These are phyloP conservation scores for Podospora comata DNA, from an alignment of 495 filamentous ascomycete genomes.

Conservation along the genomic window DNA sequence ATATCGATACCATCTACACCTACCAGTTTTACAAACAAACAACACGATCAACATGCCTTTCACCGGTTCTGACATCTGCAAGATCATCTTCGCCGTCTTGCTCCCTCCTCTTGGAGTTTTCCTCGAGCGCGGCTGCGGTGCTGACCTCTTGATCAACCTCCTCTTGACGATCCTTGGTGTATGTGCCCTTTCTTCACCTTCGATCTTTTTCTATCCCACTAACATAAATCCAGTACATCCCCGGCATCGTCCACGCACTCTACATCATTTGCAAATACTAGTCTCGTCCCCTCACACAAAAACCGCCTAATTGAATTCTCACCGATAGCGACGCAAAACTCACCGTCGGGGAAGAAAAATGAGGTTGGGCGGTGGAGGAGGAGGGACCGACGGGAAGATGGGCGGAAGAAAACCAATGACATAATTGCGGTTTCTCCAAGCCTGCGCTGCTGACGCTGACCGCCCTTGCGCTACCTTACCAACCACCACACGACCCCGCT, in stretches of 20 bases:
- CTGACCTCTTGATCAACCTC: constrained; percentile 90
- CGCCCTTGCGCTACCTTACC: neutral
- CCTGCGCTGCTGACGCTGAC: neutral
- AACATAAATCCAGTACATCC: constrained; percentile 37
- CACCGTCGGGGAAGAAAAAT: neutral
- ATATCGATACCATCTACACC: neutral
- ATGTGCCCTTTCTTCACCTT: constrained; percentile 37
- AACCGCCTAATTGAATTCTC: too few relatives aligned
- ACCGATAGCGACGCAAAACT: neutral
- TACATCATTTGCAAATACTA: constrained; percentile 54
- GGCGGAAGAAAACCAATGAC: neutral
- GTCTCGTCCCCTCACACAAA: neutral
- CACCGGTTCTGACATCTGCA: constrained; percentile 73
- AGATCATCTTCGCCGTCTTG: constrained; percentile 85
- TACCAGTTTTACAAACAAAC: neutral
- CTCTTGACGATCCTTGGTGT: constrained; percentile 77
- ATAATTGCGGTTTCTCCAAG: neutral
- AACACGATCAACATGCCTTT: constrained; percentile 42
- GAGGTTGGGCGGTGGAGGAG: neutral
- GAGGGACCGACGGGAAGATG: neutral
- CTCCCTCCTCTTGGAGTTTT: constrained; percentile 88
- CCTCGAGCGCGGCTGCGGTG: constrained; percentile 82
- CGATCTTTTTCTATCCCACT: neutral
- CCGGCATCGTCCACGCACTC: constrained; percentile 65
- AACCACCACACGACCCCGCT: neutral